phyloP scores from a whole-genome alignment of 495 filamentous ascomycete genomes.

The Penicillium atrosanguineum region DNA sequence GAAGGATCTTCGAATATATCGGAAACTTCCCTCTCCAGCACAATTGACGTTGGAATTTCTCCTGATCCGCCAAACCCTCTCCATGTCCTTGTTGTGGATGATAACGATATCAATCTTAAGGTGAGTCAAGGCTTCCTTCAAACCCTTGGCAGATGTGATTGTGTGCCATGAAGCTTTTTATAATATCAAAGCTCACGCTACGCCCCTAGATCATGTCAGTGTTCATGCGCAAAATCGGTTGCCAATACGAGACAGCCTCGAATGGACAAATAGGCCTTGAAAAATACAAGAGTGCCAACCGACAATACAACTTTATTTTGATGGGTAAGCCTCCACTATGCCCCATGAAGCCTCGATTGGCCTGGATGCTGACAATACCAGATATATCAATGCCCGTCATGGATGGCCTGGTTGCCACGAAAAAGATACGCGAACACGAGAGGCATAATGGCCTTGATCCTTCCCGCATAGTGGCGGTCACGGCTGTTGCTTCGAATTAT shows the following conservation, averaged over 20 bases:
- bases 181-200: neutral
- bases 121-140: conserved; percentile 12
- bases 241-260: conserved; percentile 48
- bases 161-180: no score
- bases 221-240: conserved; percentile 54
- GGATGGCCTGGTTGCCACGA: conserved; percentile 58
- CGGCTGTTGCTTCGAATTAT: conserved; percentile 43
- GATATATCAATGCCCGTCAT: conserved; percentile 68
- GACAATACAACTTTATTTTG: conserved; percentile 49
- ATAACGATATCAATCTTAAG: conserved; percentile 50
- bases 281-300: conserved; percentile 36
- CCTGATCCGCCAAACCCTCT: conserved; percentile 1
- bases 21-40: no score
- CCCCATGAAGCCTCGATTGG: neutral
- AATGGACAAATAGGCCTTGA: conserved; percentile 61
- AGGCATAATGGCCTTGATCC: conserved; percentile 18
- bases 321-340: conserved; percentile 44
- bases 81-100: conserved; percentile 47
- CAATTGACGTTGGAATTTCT: neutral
- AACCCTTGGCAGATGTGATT: no score
- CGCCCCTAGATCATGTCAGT: conserved; percentile 41
- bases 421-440: conserved; percentile 55
- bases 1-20: no score
- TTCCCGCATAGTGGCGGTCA: conserved; percentile 46
- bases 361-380: conserved; percentile 5